These are phyloP conservation scores for Solanum okadae DNA, from an alignment of 257 asterid species.

Conservation along the genomic window DNA sequence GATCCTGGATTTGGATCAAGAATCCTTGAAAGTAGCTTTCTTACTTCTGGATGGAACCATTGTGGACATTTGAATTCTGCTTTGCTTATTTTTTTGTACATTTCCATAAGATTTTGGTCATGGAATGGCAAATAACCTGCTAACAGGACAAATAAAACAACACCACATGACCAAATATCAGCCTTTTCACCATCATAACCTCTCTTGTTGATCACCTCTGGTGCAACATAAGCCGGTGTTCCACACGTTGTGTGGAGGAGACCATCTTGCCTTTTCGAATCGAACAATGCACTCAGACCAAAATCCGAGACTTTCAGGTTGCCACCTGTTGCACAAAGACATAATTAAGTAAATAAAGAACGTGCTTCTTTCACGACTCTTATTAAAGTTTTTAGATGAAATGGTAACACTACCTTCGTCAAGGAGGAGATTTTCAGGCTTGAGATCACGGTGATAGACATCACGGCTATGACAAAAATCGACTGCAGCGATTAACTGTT, in stretches of 20 bases:
- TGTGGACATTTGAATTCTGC: constrained; percentile 75
- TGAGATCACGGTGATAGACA: constrained; percentile 81
- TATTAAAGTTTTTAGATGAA: no score
- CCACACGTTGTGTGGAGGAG: constrained; percentile 92
- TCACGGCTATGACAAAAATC: constrained; percentile 91
- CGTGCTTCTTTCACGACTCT: background rate
- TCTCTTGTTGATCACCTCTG: constrained; percentile 63
- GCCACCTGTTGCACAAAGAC: constrained; percentile 7
- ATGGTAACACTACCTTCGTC: constrained; percentile 31
- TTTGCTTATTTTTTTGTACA: constrained; percentile 62
- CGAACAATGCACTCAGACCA: constrained; percentile 76
- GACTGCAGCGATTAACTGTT: constrained; percentile 71
- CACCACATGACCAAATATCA: constrained; percentile 94
- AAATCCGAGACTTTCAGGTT: constrained; percentile 73
- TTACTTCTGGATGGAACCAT: constrained; percentile 77
- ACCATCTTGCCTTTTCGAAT: constrained; percentile 65
- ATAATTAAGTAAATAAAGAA: background rate
- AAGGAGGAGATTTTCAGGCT: constrained; percentile 85
- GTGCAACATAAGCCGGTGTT: constrained; percentile 93
- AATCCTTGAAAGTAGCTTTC: constrained; percentile 53
- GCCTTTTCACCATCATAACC: constrained; percentile 91
- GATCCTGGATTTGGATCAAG: constrained; percentile 68
- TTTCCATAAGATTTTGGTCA: constrained; percentile 61
- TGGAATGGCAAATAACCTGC: constrained; percentile 90
- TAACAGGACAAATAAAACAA: constrained; percentile 57